Conservation (phyloP, 2,329 filamentous ascomycete species). For the Alternaria sp. region DNA sequence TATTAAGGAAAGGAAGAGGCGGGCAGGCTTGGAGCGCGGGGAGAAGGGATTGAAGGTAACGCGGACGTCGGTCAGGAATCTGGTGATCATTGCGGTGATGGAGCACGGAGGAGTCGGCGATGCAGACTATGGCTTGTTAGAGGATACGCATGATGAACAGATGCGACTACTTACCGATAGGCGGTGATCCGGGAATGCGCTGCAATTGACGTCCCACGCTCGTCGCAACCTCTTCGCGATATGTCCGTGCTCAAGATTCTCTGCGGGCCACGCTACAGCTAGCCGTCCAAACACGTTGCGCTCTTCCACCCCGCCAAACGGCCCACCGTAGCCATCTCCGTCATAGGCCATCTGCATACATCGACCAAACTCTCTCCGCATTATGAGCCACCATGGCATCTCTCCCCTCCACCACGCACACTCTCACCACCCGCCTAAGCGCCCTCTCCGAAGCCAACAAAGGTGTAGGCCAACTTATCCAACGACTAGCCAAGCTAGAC, state of each 20-base stretch:
- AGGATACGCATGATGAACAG: neutral
- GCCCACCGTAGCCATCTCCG: slow-evolving; percentile 34
- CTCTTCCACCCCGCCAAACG: slow-evolving; percentile 19
- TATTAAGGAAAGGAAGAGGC: slow-evolving; percentile 85
- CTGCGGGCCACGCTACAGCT: slow-evolving; percentile 16
- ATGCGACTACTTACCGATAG: neutral
- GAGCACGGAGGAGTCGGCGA: neutral
- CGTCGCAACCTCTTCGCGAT: slow-evolving; percentile 9
- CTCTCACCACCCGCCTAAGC: slow-evolving; percentile 58
- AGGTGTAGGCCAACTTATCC: slow-evolving; percentile 61
- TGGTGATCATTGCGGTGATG: slow-evolving; percentile 72
- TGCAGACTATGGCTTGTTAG: neutral
- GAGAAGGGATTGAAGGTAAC: slow-evolving; percentile 95
- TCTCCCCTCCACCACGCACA: slow-evolving; percentile 41
- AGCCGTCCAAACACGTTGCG: slow-evolving; percentile 23
- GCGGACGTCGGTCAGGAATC: slow-evolving; percentile 83
- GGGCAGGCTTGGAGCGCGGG: slow-evolving; percentile 76
- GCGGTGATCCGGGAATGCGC: neutral
- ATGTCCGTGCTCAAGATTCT: slow-evolving; percentile 31
- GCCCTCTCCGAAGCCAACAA: slow-evolving; percentile 62
- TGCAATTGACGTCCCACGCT: slow-evolving; percentile 3
- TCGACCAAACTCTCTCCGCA: slow-evolving; percentile 36
- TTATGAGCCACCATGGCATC: slow-evolving; percentile 42
- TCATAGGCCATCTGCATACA: slow-evolving; percentile 36
- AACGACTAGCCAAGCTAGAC: slow-evolving; percentile 64